A percentile compares a stretch with the other conserved stretches of the same genome.
Conservation (phyloP, 148 eudicot genomes). For the Nepenthes gracilis region DNA sequence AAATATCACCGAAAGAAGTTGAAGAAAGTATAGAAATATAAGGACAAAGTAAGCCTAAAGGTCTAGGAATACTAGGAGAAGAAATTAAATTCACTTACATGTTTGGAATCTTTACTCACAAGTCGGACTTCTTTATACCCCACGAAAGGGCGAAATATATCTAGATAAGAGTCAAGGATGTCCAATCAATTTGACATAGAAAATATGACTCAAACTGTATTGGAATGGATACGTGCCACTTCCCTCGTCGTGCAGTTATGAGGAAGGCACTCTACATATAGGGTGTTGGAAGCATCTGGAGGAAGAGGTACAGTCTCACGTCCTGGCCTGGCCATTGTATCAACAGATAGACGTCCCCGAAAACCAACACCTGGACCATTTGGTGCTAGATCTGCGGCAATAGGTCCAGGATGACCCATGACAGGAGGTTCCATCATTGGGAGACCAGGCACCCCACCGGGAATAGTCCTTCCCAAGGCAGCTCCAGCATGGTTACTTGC, state of each 20-base stretch:
- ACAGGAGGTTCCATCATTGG: conserved; percentile 29
- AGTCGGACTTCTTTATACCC: conserved; percentile 77
- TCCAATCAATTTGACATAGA: conserved; percentile 2
- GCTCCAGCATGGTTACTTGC: conserved; percentile 22
- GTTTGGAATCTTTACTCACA: conserved; percentile 60
- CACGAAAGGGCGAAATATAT: conserved; percentile 79
- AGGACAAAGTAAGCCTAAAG: too few species aligned
- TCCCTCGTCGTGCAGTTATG: conserved; percentile 52
- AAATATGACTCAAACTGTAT: not conserved
- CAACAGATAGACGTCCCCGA: conserved; percentile 31
- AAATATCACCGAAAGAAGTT: too few species aligned
- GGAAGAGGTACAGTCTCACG: conserved; percentile 52
- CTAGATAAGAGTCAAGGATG: conserved; percentile 24
- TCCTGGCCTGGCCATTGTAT: conserved; percentile 18
- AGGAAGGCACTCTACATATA: conserved; percentile 71
- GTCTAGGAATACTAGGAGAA: not conserved
- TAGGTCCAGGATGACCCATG: conserved; percentile 28
- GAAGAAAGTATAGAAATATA: too few species aligned
- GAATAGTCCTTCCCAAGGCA: conserved; percentile 31
- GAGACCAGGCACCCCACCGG: conserved; percentile 16
- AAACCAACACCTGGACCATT: conserved; percentile 36
- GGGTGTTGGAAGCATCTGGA: conserved; percentile 53
- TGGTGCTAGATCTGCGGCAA: conserved; percentile 24
- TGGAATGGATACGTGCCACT: conserved; percentile 77
- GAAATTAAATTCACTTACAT: conserved; percentile 35